phyloP scores from a whole-genome alignment of 805 yeast species.

The Saccharomycopsis synnaedendra region DNA sequence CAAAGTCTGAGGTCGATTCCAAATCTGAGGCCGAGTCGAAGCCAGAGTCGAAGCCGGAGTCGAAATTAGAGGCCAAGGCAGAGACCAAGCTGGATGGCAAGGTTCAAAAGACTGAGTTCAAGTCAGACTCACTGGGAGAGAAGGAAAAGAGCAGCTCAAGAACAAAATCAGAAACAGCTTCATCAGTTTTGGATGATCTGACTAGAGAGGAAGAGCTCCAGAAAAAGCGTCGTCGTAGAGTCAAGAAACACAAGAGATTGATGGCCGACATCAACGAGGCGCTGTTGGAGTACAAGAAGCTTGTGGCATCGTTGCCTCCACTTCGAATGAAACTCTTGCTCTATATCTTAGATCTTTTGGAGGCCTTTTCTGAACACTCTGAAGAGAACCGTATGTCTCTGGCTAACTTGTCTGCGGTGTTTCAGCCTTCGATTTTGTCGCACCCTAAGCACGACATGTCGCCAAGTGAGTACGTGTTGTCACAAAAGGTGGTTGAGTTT shows the following conservation, averaged over 20 bases:
- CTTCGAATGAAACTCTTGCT: slow-evolving; percentile 72
- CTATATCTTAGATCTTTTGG: slow-evolving; percentile 76
- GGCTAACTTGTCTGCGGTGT: slow-evolving; percentile 85
- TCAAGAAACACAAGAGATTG: slow-evolving; percentile 43
- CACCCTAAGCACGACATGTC: slow-evolving; percentile 90
- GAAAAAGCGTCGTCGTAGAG: slow-evolving; percentile 27
- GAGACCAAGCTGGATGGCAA: not conserved
- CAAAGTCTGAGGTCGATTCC: slow-evolving; percentile 17
- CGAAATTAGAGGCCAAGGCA: not conserved
- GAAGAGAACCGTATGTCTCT: slow-evolving; percentile 83
- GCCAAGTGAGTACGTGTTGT: slow-evolving; percentile 82
- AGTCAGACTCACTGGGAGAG: not conserved
- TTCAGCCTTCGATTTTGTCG: slow-evolving; percentile 91
- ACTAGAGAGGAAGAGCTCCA: slow-evolving; percentile 21
- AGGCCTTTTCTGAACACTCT: slow-evolving; percentile 73
- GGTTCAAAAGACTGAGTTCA: not conserved
- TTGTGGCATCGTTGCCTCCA: slow-evolving; percentile 64
- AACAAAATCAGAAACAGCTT: not conserved
- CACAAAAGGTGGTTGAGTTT: slow-evolving; percentile 80
- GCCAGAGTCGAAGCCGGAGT: not conserved
- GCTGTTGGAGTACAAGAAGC: slow-evolving; percentile 54
- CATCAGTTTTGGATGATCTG: slow-evolving; percentile 1
- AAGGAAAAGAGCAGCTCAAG: not conserved
- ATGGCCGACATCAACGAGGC: slow-evolving; percentile 58
- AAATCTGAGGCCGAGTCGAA: not conserved